Evolutionary conservation across 1,139 yeast species (phyloP), one percentile per base, ranked within the genome.

Genomic region (Casaregolazyma lundiana): DNA sequence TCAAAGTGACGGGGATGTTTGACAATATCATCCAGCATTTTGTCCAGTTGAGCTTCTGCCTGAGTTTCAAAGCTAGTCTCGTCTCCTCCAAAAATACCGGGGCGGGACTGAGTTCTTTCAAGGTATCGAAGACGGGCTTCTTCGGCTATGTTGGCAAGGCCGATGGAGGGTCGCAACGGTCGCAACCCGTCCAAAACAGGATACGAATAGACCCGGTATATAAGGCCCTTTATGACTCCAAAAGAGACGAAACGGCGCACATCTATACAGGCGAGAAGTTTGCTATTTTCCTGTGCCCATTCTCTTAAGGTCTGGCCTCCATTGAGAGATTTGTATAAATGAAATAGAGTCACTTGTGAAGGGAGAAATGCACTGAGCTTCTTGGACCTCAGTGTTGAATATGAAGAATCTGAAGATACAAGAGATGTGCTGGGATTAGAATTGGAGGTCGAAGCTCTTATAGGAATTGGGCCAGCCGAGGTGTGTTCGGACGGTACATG

Each of bases 211-310:
- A 89, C 86, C 44, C 97, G 68, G 62, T 89, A 89, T 15, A 94
- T 82, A 6, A 94, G 63, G 0, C 95, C 89, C 52, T 88, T 77
- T 34, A 88, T 70, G 2, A 88, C 75, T 0, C 98, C 99, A 70
- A 90, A 94, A 22, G 89, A 81, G 13, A 92, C 72, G 58, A 94
- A 87, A 43, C 96, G 69, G 50, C 97, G 71, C 2, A 92, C 72
- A 63, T 94, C 98, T 36, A 94, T 78, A 55, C 79, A 77, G 22
- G 69, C 67, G 24, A 94, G 67, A 6, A 71, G 66, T 41, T 77
- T 75, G 35, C 72, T 73, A 60, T 94, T 84, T 52, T 79, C 75
- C 34, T 65, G 73, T 61, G 80, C 86, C 97, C 98, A 94, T 36
- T 84, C 89, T 53, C 80, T 78, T 4, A 94, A 72, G 0, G 87